Evolutionary conservation across 2,329 filamentous ascomycete genomes (phyloP).

Genomic region (Coniochaeta pulveracea): DNA sequence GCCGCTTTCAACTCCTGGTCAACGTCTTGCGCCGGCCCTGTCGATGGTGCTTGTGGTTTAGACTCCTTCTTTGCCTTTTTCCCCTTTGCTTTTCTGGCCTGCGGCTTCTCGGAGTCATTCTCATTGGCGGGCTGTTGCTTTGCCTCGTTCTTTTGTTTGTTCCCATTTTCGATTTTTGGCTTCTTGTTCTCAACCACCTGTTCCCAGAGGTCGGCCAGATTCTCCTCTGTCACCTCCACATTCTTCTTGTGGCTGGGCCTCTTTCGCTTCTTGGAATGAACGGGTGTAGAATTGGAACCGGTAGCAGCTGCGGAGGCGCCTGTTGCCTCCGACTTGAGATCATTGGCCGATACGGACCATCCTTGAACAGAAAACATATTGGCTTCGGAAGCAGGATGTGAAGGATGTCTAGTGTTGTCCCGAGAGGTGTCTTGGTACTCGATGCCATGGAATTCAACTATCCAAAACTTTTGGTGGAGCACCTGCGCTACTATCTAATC

Average conservation of each 20-base stretch:
- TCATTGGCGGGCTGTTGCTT: constrained; percentile 16
- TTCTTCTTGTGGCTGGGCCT: constrained; percentile 19
- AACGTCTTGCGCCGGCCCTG: not conserved
- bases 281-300: constrained; percentile 20
- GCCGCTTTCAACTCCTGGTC: constrained; percentile 11
- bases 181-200: constrained; percentile 62
- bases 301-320: constrained; percentile 17
- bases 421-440: no score
- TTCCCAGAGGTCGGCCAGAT: constrained; percentile 70
- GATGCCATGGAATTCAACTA: no score
- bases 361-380: constrained; percentile 87
- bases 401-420: no score
- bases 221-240: constrained; percentile 49
- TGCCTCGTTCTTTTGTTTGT: constrained; percentile 12
- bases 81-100: constrained; percentile 11
- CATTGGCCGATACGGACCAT: constrained; percentile 69
- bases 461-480: no score
- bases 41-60: not conserved
- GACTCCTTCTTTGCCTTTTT: constrained; percentile 6
- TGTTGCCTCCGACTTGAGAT: constrained; percentile 57
- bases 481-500: no score
- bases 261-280: constrained; percentile 50
- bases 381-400: no score
- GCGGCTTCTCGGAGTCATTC: constrained; percentile 9
- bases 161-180: not conserved